Percentiles rank a stretch among this genome's conserved stretches.
Conservation (phyloP, 164 flowering plant genomes). For the Vitis labrusca region DNA sequence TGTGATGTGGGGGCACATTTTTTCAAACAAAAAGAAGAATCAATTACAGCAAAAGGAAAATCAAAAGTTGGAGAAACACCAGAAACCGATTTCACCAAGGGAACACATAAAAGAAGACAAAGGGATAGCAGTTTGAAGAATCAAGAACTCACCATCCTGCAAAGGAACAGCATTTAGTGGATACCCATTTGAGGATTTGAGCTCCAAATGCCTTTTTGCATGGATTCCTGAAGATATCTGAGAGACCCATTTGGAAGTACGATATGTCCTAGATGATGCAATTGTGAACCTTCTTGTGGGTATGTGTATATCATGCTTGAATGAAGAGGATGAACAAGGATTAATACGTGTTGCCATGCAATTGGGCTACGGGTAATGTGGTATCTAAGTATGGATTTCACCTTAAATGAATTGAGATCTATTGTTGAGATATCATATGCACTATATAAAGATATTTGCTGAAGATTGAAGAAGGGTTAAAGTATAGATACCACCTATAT, state of each 20-base stretch:
- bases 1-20: too few relatives aligned
- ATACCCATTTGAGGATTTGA: slow-evolving; percentile 69
- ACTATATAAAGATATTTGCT: too few relatives aligned
- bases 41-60: background rate
- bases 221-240: slow-evolving; percentile 22
- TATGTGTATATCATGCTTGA: slow-evolving; percentile 23
- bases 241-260: slow-evolving; percentile 25
- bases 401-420: too few relatives aligned
- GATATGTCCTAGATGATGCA: slow-evolving; percentile 22
- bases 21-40: background rate
- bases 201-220: slow-evolving; percentile 34
- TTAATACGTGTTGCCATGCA: slow-evolving; percentile 35
- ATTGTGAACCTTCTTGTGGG: slow-evolving; percentile 13
- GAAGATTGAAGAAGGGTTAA: too few relatives aligned
- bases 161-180: slow-evolving; percentile 51
- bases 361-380: too few relatives aligned
- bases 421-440: too few relatives aligned
- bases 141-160: slow-evolving; percentile 51
- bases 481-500: too few relatives aligned
- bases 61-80: too few relatives aligned
- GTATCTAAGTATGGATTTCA: too few relatives aligned
- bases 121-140: background rate
- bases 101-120: background rate
- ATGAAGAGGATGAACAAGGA: slow-evolving; percentile 28
- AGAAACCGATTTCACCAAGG: too few relatives aligned